Conservation (phyloP, 495 filamentous ascomycete species). For the Penicillium arizonense region DNA sequence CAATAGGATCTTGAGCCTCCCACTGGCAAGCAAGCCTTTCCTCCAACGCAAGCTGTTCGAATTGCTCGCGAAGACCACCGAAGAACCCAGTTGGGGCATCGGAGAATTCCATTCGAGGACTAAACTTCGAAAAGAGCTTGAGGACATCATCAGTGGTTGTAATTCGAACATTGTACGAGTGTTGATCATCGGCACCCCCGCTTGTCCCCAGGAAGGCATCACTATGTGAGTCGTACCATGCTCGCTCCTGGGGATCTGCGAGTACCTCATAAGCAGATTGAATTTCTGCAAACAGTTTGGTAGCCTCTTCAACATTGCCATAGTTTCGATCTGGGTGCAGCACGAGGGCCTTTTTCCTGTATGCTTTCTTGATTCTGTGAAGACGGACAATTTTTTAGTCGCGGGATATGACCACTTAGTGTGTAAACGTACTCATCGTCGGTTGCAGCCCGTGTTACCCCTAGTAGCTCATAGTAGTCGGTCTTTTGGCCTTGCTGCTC, state of each 20-base stretch:
- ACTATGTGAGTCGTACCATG: conserved; percentile 96
- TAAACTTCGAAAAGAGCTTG: conserved; percentile 71
- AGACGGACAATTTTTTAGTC: conserved; percentile 7
- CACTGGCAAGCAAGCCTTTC: conserved; percentile 71
- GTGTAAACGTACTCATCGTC: conserved; percentile 74
- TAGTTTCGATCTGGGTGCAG: conserved; percentile 95
- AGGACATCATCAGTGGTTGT: conserved; percentile 78
- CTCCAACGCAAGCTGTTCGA: conserved; percentile 77
- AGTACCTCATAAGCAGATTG: conserved; percentile 93
- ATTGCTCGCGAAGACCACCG: conserved; percentile 67
- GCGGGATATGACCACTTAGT: background rate
- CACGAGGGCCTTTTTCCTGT: conserved; percentile 85
- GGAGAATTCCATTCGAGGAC: conserved; percentile 70
- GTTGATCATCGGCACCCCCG: conserved; percentile 40
- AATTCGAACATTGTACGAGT: conserved; percentile 62
- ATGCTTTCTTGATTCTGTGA: conserved; percentile 86
- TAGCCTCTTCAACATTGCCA: conserved; percentile 79
- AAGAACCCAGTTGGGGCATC: conserved; percentile 82
- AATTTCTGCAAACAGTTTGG: conserved; percentile 81
- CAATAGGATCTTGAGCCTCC: conserved; percentile 53
- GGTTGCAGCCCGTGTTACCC: conserved; percentile 64
- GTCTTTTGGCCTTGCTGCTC: conserved; percentile 52
- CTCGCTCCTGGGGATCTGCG: conserved; percentile 90
- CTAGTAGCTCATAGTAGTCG: conserved; percentile 91
- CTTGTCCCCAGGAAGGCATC: conserved; percentile 73